phyloP scores from a whole-genome alignment of 805 yeast genomes.

The Wickerhamiella kurtzmanii region DNA sequence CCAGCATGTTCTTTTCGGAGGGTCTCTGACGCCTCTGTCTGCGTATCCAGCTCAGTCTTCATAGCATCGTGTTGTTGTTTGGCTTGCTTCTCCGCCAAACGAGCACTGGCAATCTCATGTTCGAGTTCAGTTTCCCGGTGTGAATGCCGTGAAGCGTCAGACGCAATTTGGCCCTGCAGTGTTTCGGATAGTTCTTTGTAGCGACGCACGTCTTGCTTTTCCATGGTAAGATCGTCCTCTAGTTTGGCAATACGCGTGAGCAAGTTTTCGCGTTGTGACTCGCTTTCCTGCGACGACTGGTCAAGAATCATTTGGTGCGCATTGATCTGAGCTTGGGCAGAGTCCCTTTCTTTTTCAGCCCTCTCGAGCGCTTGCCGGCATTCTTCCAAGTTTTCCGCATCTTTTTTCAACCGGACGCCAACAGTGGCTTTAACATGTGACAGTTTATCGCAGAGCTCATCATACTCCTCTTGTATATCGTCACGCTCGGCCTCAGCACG shows the following conservation, averaged over 20 bases:
- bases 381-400: conserved; percentile 23
- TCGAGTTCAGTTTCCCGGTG: conserved; percentile 5
- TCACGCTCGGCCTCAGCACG: conserved; percentile 35
- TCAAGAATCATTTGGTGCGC: background rate
- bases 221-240: conserved; percentile 30
- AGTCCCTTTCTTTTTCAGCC: conserved; percentile 2
- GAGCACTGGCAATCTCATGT: conserved; percentile 10
- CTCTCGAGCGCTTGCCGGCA: conserved; percentile 19
- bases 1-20: conserved; percentile 2
- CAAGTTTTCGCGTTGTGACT: background rate
- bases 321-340: background rate
- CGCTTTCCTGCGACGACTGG: background rate
- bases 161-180: conserved; percentile 17
- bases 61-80: conserved; percentile 6
- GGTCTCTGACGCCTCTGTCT: conserved; percentile 21
- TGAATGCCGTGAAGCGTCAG: background rate
- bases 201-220: background rate
- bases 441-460: conserved; percentile 26
- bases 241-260: conserved; percentile 6
- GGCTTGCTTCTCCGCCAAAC: background rate
- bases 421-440: conserved; percentile 26
- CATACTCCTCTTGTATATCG: conserved; percentile 31
- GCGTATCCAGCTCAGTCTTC: conserved; percentile 21
- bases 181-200: conserved; percentile 1
- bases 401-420: conserved; percentile 35